Evolutionary conservation across 768 basidiomycete genomes (phyloP), one percentile per base, ranked within the genome.

Genomic region (Mycena vitilis): DNA sequence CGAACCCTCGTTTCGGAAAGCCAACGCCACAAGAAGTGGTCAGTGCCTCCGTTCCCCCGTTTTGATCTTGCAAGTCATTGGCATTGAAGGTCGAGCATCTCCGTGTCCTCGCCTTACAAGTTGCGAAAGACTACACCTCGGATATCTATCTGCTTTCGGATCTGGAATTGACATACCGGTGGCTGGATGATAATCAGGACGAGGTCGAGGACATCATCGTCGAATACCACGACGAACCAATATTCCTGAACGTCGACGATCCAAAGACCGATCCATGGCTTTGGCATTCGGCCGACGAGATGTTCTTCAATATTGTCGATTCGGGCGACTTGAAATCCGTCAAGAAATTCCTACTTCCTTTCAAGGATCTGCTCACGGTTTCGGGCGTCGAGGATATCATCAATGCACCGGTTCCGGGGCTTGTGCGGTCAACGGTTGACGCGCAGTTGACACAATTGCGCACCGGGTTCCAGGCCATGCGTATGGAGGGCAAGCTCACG

Each of bases 231-330:
- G 51, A 74, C 16, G 70, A 77, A 23, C 68, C 65, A 1, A 67
- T 86, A 3, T 87, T 86, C 74, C 78, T 88, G 63, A 88, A 88
- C 53, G 81, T 87, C 45, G 75, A 82, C 42, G 76, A 85, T 64
- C 79, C 83, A 1, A 65, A 69, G 9, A 52, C 22, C 0, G 81
- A 80, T 22, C 61, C 62, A 0, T 85, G 85, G 85, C 63, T 61
- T 20, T 87, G 84, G 83, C 76, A 78, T 38, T 73, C 74, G 9
- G 82, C 82, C 2, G 68, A 76, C 23, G 73, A 82, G 37, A 76
- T 88, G 45, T 78, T 83, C 23, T 80, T 86, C 63, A 75, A 79
- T 60, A 73, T 76, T 13, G 48, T 65, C 8, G 77, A 80, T 53
- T 72, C 72, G 9, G 75, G 70, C 37, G 70, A 71, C 2, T 61